phyloP scores from a whole-genome alignment of 164 flowering plant genomes.

The Umbellularia californica region DNA sequence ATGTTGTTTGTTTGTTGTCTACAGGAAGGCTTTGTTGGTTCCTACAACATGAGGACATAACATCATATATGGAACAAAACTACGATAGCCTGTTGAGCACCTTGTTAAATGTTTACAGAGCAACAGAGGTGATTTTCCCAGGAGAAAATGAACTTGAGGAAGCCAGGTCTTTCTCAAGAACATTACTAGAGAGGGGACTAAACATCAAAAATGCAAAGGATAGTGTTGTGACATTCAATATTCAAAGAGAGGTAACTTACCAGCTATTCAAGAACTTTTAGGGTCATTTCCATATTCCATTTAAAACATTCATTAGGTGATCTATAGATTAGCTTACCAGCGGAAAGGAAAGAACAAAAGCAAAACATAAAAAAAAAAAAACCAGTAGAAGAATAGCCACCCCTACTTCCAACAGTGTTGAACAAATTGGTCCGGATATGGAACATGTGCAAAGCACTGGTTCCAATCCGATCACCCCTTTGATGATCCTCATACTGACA shows the following conservation, averaged over 20 bases:
- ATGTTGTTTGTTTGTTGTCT: background rate
- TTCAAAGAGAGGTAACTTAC: slow-evolving; percentile 8
- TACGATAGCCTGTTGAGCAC: slow-evolving; percentile 15
- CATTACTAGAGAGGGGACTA: slow-evolving; percentile 15
- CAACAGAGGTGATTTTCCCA: slow-evolving; percentile 32
- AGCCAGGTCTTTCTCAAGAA: slow-evolving; percentile 28
- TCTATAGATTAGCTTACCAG: no score
- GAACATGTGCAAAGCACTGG: no score
- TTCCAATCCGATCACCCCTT: no score
- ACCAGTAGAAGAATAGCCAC: no score
- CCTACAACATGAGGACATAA: slow-evolving; percentile 18
- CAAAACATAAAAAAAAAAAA: no score
- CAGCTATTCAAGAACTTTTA: no score
- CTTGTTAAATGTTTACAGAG: slow-evolving; percentile 33
- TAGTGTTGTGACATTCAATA: background rate
- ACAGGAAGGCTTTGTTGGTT: slow-evolving; percentile 36
- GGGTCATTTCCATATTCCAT: no score
- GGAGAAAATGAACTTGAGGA: slow-evolving; percentile 33
- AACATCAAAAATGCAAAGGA: background rate
- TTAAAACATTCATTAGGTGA: no score
- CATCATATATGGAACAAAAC: slow-evolving; percentile 20
- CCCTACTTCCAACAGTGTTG: no score
- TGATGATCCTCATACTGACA: no score
- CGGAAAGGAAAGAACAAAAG: no score
- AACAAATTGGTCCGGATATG: no score